A percentile compares a stretch with the other conserved stretches of the same genome.
phyloP scores from a whole-genome alignment of 148 eudicot genomes.

The Fagopyrum tataricum region DNA sequence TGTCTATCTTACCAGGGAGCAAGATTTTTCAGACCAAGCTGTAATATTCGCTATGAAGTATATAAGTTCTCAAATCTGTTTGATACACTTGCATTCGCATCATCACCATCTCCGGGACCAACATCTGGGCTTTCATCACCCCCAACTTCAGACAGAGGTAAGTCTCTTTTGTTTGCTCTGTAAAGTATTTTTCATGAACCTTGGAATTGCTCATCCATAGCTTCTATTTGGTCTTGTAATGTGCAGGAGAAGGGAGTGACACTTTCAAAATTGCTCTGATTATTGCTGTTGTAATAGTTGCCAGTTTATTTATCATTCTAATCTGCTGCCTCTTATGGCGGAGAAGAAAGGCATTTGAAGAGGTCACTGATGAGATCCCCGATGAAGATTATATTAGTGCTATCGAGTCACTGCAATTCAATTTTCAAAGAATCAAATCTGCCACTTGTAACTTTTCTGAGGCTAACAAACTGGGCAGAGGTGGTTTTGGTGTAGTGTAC shows the following conservation, averaged over 20 bases:
- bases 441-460: neutral
- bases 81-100: neutral
- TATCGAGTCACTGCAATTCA: neutral
- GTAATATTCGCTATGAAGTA: constrained; percentile 12
- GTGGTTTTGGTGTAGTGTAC: constrained; percentile 9
- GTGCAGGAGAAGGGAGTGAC: constrained; percentile 8
- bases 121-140: neutral
- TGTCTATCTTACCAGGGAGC: constrained; percentile 1
- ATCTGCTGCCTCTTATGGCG: neutral
- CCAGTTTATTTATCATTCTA: neutral
- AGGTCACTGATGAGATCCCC: neutral
- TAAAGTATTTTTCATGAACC: neutral
- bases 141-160: neutral
- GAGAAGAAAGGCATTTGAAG: neutral
- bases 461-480: constrained; percentile 2
- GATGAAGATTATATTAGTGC: neutral
- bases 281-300: neutral
- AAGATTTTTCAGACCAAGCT: constrained; percentile 7
- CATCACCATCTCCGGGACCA: neutral
- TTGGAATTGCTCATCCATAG: neutral
- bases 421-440: neutral
- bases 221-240: neutral
- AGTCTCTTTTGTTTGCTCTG: neutral
- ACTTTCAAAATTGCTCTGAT: neutral
- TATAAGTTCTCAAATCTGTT: neutral